phyloP scores from a whole-genome alignment of 2,329 filamentous ascomycete species.

The Cercospora nicotianae region DNA sequence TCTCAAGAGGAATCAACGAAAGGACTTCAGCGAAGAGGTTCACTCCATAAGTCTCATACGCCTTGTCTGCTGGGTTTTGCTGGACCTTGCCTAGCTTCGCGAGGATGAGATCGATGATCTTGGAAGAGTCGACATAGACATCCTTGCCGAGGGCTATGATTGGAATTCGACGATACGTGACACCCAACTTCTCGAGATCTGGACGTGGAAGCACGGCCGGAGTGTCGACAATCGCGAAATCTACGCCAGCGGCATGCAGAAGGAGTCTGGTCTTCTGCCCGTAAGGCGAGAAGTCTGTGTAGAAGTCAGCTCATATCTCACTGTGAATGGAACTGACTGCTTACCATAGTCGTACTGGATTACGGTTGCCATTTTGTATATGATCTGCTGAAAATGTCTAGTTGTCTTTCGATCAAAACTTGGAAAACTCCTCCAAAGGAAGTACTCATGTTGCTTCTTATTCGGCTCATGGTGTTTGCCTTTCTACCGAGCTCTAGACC shows the following conservation, averaged over 20 bases:
- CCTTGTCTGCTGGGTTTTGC: constrained; percentile 32
- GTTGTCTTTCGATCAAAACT: background rate
- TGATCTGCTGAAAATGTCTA: background rate
- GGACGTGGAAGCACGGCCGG: constrained; percentile 34
- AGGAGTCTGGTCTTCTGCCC: constrained; percentile 35
- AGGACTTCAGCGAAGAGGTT: constrained; percentile 29
- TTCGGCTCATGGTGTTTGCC: background rate
- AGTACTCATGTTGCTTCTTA: background rate
- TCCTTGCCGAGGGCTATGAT: constrained; percentile 37
- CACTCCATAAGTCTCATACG: constrained; percentile 33
- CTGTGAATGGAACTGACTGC: background rate
- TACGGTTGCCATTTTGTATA: constrained; percentile 19
- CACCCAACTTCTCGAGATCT: constrained; percentile 34
- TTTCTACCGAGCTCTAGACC: constrained; percentile 11
- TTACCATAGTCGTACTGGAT: constrained; percentile 36
- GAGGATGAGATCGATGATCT: constrained; percentile 30
- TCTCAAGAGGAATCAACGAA: constrained; percentile 26
- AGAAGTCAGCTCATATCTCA: background rate
- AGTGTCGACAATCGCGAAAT: constrained; percentile 31
- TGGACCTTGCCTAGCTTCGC: constrained; percentile 20
- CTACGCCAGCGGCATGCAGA: constrained; percentile 28
- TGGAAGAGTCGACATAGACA: constrained; percentile 34
- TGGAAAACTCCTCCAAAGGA: background rate
- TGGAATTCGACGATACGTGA: constrained; percentile 38
- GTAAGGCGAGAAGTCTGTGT: constrained; percentile 34